phyloP scores from a whole-genome alignment of 2,329 filamentous ascomycete genomes.

The Rhexocercosporidium sp. region DNA sequence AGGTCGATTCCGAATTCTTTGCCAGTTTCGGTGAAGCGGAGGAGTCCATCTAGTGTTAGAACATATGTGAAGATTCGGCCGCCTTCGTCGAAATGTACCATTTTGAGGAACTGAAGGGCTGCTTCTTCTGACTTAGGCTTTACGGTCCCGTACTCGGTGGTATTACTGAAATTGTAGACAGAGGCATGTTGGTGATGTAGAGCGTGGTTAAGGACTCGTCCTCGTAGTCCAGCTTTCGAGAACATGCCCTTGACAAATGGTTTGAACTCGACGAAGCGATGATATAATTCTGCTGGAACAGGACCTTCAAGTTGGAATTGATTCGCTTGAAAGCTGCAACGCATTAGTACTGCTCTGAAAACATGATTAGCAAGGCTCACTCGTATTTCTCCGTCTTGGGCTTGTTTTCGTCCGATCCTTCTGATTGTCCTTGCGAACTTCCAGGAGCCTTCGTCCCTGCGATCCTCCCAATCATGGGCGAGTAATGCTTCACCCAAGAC shows the following conservation, averaged over 20 bases:
- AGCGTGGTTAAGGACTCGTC: conserved; percentile 80
- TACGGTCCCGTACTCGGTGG: conserved; percentile 75
- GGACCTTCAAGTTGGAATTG: conserved; percentile 88
- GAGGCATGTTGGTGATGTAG: conserved; percentile 89
- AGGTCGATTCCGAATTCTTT: conserved; percentile 95
- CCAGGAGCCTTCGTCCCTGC: conserved; percentile 71
- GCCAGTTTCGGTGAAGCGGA: conserved; percentile 93
- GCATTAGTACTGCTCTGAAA: conserved; percentile 24
- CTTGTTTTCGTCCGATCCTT: conserved; percentile 49
- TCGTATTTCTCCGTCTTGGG: conserved; percentile 75
- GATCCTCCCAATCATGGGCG: conserved; percentile 84
- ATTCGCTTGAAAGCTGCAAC: conserved; percentile 82
- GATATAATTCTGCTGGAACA: conserved; percentile 80
- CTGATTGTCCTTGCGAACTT: conserved; percentile 52
- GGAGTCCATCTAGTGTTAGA: conserved; percentile 81
- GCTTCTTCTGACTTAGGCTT: conserved; percentile 71
- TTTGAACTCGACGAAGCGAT: conserved; percentile 91
- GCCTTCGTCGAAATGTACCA: conserved; percentile 85
- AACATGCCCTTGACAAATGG: conserved; percentile 93
- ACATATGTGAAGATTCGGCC: conserved; percentile 91
- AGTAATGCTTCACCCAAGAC: conserved; percentile 82
- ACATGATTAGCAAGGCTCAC: conserved; percentile 51
- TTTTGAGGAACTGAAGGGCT: conserved; percentile 79
- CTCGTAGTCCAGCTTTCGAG: conserved; percentile 75
- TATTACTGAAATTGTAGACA: conserved; percentile 85